Conservation (phyloP, 352 stramenopile species). For the Phytophthora foliorum region DNA sequence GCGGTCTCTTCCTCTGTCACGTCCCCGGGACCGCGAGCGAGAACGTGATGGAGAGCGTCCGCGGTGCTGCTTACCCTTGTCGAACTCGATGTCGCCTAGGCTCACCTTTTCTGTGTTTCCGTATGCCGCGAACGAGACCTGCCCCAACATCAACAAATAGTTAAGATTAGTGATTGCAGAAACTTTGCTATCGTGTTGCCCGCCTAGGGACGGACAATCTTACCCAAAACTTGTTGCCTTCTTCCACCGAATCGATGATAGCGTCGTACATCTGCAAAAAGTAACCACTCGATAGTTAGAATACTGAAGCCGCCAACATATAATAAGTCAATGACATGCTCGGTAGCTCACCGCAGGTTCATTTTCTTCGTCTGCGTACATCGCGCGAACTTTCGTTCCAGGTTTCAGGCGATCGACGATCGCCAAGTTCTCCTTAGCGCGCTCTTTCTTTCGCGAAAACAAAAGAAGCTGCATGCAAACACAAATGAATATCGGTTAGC, state of each 20-base stretch:
- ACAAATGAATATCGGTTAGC: slow-evolving; percentile 8
- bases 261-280: slow-evolving; percentile 94
- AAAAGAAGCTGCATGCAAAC: slow-evolving; percentile 69
- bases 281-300: neutral
- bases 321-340: neutral
- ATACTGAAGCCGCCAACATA: neutral
- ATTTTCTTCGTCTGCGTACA: slow-evolving; percentile 98
- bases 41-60: slow-evolving; percentile 45
- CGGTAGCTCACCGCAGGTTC: slow-evolving; percentile 67
- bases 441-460: slow-evolving; percentile 72
- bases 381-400: slow-evolving; percentile 93
- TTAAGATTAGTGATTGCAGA: neutral
- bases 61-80: slow-evolving; percentile 37
- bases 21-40: slow-evolving; percentile 49
- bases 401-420: slow-evolving; percentile 85
- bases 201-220: neutral
- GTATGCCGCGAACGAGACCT: slow-evolving; percentile 97
- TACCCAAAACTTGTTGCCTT: slow-evolving; percentile 83
- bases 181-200: neutral
- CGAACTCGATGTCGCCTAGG: slow-evolving; percentile 95
- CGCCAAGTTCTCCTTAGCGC: slow-evolving; percentile 67
- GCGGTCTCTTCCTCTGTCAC: slow-evolving; percentile 38
- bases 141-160: neutral
- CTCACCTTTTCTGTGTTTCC: slow-evolving; percentile 96
- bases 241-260: slow-evolving; percentile 94